Conservation (phyloP, 2,329 filamentous ascomycete species). For the Ploettnerulaceae sp. region DNA sequence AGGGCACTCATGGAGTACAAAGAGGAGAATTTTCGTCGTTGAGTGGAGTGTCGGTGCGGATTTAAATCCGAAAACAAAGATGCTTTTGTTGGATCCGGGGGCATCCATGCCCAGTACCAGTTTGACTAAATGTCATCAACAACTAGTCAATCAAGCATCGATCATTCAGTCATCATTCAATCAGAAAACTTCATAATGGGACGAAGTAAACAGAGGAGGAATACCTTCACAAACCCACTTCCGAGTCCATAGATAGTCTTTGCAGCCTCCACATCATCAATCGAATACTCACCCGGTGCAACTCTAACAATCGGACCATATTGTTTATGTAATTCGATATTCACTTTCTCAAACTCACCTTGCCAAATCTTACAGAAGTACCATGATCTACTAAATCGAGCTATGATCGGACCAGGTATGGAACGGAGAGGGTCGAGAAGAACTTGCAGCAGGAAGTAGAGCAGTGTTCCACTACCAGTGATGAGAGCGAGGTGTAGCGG, state of each 20-base stretch:
- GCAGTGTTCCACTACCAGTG: background rate
- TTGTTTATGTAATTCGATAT: slow-evolving; percentile 38
- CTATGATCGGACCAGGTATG: slow-evolving; percentile 42
- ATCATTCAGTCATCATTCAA: background rate
- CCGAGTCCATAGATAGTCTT: slow-evolving; percentile 41
- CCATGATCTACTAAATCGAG: slow-evolving; percentile 43
- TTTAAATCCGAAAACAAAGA: slow-evolving; percentile 36
- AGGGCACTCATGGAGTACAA: slow-evolving; percentile 46
- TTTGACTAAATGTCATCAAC: too few relatives aligned
- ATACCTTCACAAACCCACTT: slow-evolving; percentile 34
- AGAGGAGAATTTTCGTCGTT: slow-evolving; percentile 39
- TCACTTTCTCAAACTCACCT: slow-evolving; percentile 38
- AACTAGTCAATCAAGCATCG: too few relatives aligned
- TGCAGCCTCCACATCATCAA: slow-evolving; percentile 39
- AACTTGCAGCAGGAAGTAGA: slow-evolving; percentile 8
- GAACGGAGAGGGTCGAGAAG: slow-evolving; percentile 33
- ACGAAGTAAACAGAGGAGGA: background rate
- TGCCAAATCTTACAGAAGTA: slow-evolving; percentile 38
- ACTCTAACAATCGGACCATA: slow-evolving; percentile 44
- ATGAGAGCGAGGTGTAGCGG: background rate
- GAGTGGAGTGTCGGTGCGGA: slow-evolving; percentile 36
- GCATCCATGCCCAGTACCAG: slow-evolving; percentile 29
- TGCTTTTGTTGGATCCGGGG: slow-evolving; percentile 16
- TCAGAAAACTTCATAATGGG: background rate
- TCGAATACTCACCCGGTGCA: slow-evolving; percentile 44